A percentile compares a stretch with the other conserved stretches of the same genome.
Conservation (phyloP, 805 yeast species). For the Diddensiella caesifluorescens region DNA sequence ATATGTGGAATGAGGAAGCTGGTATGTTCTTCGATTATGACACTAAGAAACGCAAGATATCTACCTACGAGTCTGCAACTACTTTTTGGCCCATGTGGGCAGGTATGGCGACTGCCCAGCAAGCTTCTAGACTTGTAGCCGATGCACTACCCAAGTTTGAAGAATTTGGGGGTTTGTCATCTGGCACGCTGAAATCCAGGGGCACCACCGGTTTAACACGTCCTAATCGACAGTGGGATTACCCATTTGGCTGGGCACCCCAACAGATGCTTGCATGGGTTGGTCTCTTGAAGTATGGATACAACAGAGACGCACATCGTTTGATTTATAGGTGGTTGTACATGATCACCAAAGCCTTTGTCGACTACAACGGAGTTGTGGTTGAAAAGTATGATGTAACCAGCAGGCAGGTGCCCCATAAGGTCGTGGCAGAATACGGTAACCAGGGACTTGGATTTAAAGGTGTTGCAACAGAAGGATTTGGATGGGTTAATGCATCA, state of each 20-base stretch:
- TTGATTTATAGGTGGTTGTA: conserved; percentile 84
- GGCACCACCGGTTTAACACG: conserved; percentile 63
- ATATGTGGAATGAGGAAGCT: conserved; percentile 76
- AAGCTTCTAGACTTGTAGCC: conserved; percentile 58
- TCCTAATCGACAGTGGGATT: conserved; percentile 97
- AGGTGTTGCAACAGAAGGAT: conserved; percentile 93
- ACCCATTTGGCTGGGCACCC: conserved; percentile 98
- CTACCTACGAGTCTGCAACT: conserved; percentile 78
- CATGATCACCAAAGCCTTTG: conserved; percentile 83
- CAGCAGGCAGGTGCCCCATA: conserved; percentile 74
- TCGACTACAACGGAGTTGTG: conserved; percentile 88
- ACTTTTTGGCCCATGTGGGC: conserved; percentile 93
- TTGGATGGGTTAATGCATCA: conserved; percentile 97
- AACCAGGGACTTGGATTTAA: conserved; percentile 91
- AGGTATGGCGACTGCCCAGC: conserved; percentile 56
- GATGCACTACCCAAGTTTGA: conserved; percentile 66
- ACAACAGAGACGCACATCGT: conserved; percentile 55
- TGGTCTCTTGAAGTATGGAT: conserved; percentile 73
- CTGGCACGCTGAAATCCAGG: conserved; percentile 72
- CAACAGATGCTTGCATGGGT: conserved; percentile 94
- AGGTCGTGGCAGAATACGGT: conserved; percentile 94
- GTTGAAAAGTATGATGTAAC: conserved; percentile 94
- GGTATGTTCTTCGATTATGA: conserved; percentile 84
- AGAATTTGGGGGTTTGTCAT: conserved; percentile 80
- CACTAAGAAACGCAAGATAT: conserved; percentile 48